Percentiles rank a stretch among this genome's conserved stretches.
These are phyloP conservation scores for Tolypocladium album DNA, from an alignment of 2,329 filamentous ascomycete species.

Conservation along the genomic window DNA sequence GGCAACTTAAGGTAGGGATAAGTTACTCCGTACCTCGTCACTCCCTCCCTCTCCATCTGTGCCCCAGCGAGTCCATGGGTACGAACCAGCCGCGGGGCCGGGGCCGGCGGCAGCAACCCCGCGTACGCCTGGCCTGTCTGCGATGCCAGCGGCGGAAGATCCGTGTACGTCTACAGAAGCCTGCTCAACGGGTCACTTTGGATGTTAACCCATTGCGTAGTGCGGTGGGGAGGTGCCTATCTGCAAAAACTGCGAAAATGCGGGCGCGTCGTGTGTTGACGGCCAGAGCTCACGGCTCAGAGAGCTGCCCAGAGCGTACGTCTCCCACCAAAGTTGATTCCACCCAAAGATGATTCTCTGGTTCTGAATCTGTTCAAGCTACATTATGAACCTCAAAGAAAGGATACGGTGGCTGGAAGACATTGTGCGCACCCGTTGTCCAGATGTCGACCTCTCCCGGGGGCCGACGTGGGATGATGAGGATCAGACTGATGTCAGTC, in stretches of 20 bases:
- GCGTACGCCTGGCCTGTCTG: slow-evolving; percentile 18
- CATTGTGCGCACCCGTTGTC: slow-evolving; percentile 28
- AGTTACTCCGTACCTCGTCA: too few species aligned
- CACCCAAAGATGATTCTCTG: neutral
- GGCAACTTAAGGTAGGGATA: too few species aligned
- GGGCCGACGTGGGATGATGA: slow-evolving; percentile 1
- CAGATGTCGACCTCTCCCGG: slow-evolving; percentile 27
- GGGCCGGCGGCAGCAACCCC: slow-evolving; percentile 10
- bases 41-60: too few species aligned
- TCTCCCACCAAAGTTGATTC: neutral
- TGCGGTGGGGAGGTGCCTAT: slow-evolving; percentile 32
- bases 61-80: too few species aligned
- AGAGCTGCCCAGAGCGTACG: slow-evolving; percentile 29
- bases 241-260: slow-evolving; percentile 32
- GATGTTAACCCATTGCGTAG: slow-evolving; percentile 11
- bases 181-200: too few species aligned
- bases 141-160: slow-evolving; percentile 40
- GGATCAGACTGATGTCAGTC: neutral
- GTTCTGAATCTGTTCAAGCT: neutral
- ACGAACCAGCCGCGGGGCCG: too few species aligned
- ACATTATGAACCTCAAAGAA: slow-evolving; percentile 3
- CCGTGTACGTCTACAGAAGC: slow-evolving; percentile 18
- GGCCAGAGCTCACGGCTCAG: slow-evolving; percentile 28
- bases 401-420: slow-evolving; percentile 29
- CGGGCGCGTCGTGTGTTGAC: slow-evolving; percentile 28